Evolutionary conservation across 495 filamentous ascomycete genomes (phyloP), one percentile per base, ranked within the genome.

Genomic region (Penicillium parvum): DNA sequence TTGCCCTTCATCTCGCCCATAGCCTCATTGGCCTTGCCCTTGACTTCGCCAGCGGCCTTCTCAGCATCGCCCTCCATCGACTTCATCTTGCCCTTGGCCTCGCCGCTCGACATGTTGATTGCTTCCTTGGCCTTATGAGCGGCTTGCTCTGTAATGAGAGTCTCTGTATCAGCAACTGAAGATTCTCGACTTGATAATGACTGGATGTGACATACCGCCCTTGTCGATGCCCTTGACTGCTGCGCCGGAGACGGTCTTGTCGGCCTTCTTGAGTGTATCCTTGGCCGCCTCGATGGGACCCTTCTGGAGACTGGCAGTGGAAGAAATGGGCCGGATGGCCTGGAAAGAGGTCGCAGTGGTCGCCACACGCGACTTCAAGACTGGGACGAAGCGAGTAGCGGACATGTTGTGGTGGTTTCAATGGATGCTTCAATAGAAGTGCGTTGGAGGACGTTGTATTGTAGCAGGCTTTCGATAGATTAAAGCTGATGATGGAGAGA

Each of bases 181-280:
- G n/a, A n/a, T n/a, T n/a, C n/a, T n/a, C n/a, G 1, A n/a, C 7
- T 6, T 37, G 21, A 26, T 7, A n/a, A n/a, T 43, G 28, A 8
- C 23, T 32, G 40, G 20, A 25, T 22, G 14, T 2, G 28, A 72
- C 75, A 20, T 70, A 80, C 73, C 68, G 20, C 78, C 74, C 26
- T 63, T 75, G 57, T 84, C 71, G 45, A 84, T 82, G 16, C 80
- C 79, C 69, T 78, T 78, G 3, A 82, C 74, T 8, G 73, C 73
- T 0, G 61, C 72, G 57, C 78, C 66, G 1, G 76, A 70, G n/a
- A 79, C 63, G 3, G 60, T 62, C 37, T 70, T 60, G 54, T 84
- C 78, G 14, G 75, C 76, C 36, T 65, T 66, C 63, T 83, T 77
- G 14, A 75, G 50, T 0, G 76, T 72, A 21, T 81, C 76, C 60